Conservation (phyloP, 805 yeast species). For the Starmerella apis region DNA sequence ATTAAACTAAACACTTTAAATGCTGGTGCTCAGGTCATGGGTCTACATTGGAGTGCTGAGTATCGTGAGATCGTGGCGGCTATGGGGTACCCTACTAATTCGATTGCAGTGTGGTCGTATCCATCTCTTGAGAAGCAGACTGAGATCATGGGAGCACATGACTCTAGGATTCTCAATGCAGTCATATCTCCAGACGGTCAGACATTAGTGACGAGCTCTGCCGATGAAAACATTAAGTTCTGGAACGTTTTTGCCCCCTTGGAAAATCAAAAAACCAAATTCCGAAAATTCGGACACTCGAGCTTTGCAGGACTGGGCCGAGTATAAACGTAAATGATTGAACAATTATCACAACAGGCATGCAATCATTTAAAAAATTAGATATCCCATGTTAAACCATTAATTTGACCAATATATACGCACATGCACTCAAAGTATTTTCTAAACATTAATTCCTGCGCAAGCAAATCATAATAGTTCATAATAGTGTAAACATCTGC, state of each 20-base stretch:
- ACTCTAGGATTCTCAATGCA: conserved; percentile 71
- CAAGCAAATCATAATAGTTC: too few species aligned
- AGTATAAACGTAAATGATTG: background rate
- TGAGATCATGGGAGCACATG: conserved; percentile 76
- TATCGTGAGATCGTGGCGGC: conserved; percentile 74
- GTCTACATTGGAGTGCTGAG: conserved; percentile 70
- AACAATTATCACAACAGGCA: background rate
- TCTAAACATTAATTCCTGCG: too few species aligned
- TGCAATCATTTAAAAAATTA: too few species aligned
- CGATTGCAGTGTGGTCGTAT: conserved; percentile 71
- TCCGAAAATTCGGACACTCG: background rate
- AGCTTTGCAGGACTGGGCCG: conserved; percentile 5
- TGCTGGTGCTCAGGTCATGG: conserved; percentile 90
- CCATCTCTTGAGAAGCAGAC: conserved; percentile 82
- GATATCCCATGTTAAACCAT: too few species aligned
- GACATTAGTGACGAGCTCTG: conserved; percentile 87
- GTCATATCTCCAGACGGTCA: conserved; percentile 83
- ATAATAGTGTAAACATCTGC: too few species aligned
- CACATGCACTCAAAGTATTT: too few species aligned
- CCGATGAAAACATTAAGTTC: conserved; percentile 91
- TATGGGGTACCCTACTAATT: conserved; percentile 85
- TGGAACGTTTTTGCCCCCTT: conserved; percentile 72
- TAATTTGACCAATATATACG: too few species aligned
- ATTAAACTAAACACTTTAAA: conserved; percentile 75
- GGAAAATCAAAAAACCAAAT: background rate